Conservation (phyloP, 192 early-diverging fungal genomes). For the Mortierella hygrophila region DNA sequence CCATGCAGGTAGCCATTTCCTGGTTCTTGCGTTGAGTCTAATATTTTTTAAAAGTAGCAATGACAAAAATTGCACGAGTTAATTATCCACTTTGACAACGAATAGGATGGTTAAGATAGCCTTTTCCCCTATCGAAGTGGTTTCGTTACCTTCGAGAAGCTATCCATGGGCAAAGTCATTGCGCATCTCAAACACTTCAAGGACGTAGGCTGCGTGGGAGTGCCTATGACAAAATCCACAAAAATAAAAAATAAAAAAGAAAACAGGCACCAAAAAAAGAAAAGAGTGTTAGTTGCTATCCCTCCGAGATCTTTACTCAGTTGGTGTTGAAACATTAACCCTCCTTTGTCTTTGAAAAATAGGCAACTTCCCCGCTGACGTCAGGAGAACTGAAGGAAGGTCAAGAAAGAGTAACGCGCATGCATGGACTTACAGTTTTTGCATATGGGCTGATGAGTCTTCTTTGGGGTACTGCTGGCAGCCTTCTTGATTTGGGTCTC, state of each 20-base stretch:
- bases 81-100: neutral
- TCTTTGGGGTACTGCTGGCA: constrained; percentile 5
- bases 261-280: neutral
- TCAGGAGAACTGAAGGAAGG: no score
- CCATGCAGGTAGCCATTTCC: constrained; percentile 37
- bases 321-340: neutral
- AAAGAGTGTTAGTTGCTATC: neutral
- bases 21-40: constrained; percentile 36
- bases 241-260: neutral
- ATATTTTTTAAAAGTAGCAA: neutral
- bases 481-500: constrained; percentile 52
- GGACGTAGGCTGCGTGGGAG: constrained; percentile 22
- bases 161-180: constrained; percentile 26
- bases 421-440: constrained; percentile 34
- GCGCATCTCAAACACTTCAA: constrained; percentile 22
- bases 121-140: neutral
- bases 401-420: neutral
- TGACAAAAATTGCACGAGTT: neutral
- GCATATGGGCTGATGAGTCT: constrained; percentile 40
- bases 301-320: neutral
- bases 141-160: constrained; percentile 24
- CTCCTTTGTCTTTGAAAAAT: neutral
- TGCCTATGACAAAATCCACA: constrained; percentile 17
- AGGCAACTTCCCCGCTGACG: neutral
- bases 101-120: neutral